Base-by-base conservation (phyloP, 1,139 yeast species). In the Diutina pseudorugosa region DNA sequence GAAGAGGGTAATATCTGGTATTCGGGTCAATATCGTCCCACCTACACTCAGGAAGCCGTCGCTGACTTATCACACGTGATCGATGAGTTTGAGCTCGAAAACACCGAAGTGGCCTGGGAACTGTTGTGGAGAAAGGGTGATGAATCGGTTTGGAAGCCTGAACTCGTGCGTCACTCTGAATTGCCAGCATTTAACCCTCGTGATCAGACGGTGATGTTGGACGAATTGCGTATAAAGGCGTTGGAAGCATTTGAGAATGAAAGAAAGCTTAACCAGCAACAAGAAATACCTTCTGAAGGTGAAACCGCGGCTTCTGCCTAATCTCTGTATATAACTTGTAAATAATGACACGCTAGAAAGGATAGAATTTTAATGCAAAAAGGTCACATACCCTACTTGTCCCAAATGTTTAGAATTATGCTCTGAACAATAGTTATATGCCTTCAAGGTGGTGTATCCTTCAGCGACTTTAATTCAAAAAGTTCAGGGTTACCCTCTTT, bases 41-140 rank as follows among this genome's bases (percentile, higher is more conserved):
- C 94, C 0, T 87, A 84, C 67, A 75, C 95, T 11, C 96, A 89
- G 66, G 98, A 91, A 66, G 88, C 97, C 0, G 90, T 89, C 23
- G 90, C 96, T 1, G 98, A 91, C 67, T 71, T 91, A 59, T 74
- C 84, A 41, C 82, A 83, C 60, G 83, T 88, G 52, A 70, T 83
- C 55, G 87, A 82, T 57, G 82, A 85, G 61, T 74, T 83, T 61
- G 73, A 73, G 53, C 68, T 79, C 59, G 70, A 67, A 52, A 62
- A 65, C 54, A 76, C 85, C 40, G 75, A 70, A 54, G 71, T 89
- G 50, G 75, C 73, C 59, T 90, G 97, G 97, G 96, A 88, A 60
- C 81, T 81, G 60, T 72, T 80, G 54, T 88, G 95, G 95, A 78
- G 96, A 67, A 80, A 80, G 69, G 96, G 97, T 50, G 89, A 81